Conservation (phyloP, 345 rosid species). For the Diplotaxis tenuifolia region DNA sequence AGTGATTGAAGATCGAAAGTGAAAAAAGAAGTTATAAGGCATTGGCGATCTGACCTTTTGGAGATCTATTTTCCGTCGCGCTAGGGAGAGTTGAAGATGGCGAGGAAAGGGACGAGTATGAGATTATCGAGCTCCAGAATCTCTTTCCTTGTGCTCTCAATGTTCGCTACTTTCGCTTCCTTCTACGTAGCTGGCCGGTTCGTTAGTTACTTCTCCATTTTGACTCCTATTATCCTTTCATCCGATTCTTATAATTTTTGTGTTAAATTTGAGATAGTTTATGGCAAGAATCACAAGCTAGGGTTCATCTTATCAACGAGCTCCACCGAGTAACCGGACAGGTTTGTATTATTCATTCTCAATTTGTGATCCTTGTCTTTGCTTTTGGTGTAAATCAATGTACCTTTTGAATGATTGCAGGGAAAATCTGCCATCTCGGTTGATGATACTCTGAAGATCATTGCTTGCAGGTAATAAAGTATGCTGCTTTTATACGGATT, state of each 20-base stretch:
- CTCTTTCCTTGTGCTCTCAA: constrained; percentile 58
- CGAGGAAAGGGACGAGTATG: constrained; percentile 50
- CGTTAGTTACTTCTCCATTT: background rate
- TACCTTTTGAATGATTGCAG: constrained; percentile 33
- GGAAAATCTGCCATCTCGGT: constrained; percentile 88
- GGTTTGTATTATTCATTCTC: constrained; percentile 50
- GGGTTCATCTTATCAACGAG: constrained; percentile 70
- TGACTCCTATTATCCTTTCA: background rate
- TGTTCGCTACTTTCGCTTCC: constrained; percentile 70
- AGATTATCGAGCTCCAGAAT: constrained; percentile 45
- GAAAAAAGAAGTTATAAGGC: no score
- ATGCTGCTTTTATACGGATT: background rate
- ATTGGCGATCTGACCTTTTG: no score
- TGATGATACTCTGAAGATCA: constrained; percentile 85
- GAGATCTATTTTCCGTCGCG: no score
- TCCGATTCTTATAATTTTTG: background rate
- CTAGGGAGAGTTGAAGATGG: constrained; percentile 39
- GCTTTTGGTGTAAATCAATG: no score
- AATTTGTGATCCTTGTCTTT: background rate
- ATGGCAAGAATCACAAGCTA: constrained; percentile 88
- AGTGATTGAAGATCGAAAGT: no score
- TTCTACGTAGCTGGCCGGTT: constrained; percentile 82
- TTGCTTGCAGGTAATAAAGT: constrained; percentile 70
- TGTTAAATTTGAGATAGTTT: constrained; percentile 48
- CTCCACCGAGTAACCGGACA: constrained; percentile 72